Base-by-base conservation (phyloP, 208 protist genomes). In the Leishmania martiniquensis region DNA sequence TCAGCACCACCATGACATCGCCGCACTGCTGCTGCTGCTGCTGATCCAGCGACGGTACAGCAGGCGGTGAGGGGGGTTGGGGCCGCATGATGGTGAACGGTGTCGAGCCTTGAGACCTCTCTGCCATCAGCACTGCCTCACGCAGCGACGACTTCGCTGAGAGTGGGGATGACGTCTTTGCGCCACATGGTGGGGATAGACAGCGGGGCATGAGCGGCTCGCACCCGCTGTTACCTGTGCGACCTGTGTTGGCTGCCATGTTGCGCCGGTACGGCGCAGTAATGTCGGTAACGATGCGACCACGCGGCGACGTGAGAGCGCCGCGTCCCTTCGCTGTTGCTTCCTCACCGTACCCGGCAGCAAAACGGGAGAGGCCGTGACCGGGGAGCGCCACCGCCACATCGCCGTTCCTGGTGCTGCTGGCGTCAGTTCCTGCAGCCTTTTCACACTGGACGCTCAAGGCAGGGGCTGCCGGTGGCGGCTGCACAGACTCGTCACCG, bases 241-340 rank as follows among this genome's bases (percentile, higher is more conserved):
- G 67, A 6, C 74, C 79, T 12, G 80, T 79, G 51, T 57, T 72
- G 17, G 55, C 66, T 3, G 63, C 67, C 44, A 65, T 72, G 74
- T 78, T 78, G 72, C 80, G 80, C 4, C 80, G 74, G 74, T 83
- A 83, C 73, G 73, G 72, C 2, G 80, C 80, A 13, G 80, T 83
- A 42, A 83, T 69, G 57, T 83, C 80, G 69, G 74, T 83, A 15
- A 83, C 66, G 42, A 79, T 44, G 57, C 69, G 80, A 54, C 80
- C 72, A 10, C 80, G 80, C 29, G 68, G 80, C 34, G 74, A 47
- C 10, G 80, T 83, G 39, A 83, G 80, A 9, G 74, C 74, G 34
- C 74, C 69, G 12, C 66, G 66, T 0, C 75, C 44, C 12, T 32
- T 32, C 22, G 39, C 68, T 0, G 32, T 52, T 1, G 74, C 68